phyloP scores from a whole-genome alignment of 106 monocot species.

The Acanthochlamys bracteata region DNA sequence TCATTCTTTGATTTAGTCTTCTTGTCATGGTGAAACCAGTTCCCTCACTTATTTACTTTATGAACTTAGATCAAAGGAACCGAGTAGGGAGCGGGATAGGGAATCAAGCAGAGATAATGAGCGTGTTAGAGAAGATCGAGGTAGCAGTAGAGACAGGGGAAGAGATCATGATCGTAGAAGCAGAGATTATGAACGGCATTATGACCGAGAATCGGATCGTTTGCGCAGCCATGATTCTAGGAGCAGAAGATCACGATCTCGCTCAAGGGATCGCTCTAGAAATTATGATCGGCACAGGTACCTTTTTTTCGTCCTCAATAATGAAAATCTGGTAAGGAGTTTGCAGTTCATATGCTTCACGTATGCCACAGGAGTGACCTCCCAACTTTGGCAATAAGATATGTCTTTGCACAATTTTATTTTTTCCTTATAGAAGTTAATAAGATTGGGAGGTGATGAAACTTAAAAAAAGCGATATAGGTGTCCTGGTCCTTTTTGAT shows the following conservation, averaged over 20 bases:
- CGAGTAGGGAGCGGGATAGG: slow-evolving; percentile 23
- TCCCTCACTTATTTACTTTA: not conserved
- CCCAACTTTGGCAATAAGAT: too few species aligned
- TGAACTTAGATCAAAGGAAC: slow-evolving; percentile 53
- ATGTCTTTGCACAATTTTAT: too few species aligned
- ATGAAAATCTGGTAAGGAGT: not conserved
- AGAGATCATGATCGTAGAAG: slow-evolving; percentile 50
- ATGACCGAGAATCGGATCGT: slow-evolving; percentile 38
- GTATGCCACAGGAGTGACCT: too few species aligned
- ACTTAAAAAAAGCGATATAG: too few species aligned
- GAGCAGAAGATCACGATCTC: slow-evolving; percentile 62
- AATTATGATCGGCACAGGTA: slow-evolving; percentile 75
- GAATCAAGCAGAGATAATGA: slow-evolving; percentile 40
- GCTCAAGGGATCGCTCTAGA: slow-evolving; percentile 37
- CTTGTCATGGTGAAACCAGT: not conserved
- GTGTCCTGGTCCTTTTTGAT: too few species aligned
- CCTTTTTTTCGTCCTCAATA: not conserved
- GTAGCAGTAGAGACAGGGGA: slow-evolving; percentile 24
- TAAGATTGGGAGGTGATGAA: too few species aligned
- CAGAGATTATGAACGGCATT: slow-evolving; percentile 38
- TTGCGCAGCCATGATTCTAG: slow-evolving; percentile 44
- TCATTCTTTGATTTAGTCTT: not conserved
- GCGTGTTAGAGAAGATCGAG: slow-evolving; percentile 22
- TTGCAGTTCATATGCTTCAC: not conserved
- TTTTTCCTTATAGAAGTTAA: too few species aligned